Percentiles rank a stretch among this genome's conserved stretches.
Conservation (phyloP, 2,329 filamentous ascomycete species). For the Apiospora saccharicola region DNA sequence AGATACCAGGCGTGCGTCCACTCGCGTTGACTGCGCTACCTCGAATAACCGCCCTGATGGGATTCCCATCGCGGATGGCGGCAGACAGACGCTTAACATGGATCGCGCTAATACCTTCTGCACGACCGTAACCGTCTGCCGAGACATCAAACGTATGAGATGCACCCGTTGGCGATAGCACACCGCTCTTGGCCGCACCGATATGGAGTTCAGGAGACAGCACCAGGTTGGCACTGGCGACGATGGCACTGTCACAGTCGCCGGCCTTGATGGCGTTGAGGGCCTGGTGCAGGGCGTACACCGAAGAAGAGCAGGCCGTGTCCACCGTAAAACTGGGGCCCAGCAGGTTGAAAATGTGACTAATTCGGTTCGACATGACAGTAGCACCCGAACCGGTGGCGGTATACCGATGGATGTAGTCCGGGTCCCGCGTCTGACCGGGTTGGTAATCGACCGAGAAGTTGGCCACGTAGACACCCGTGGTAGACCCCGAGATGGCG, state of each 20-base stretch:
- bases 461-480: constrained; percentile 37
- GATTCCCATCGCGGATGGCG: too few species aligned
- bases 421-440: constrained; percentile 38
- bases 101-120: too few species aligned
- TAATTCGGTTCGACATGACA: constrained; percentile 43
- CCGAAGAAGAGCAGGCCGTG: constrained; percentile 14
- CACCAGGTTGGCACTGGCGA: constrained; percentile 47
- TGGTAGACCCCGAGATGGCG: constrained; percentile 26
- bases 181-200: constrained; percentile 41
- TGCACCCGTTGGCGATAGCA: constrained; percentile 43
- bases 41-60: constrained; percentile 28
- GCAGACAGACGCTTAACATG: too few species aligned
- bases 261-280: constrained; percentile 30
- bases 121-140: constrained; percentile 32
- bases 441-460: constrained; percentile 39
- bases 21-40: constrained; percentile 18
- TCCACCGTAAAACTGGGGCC: constrained; percentile 35
- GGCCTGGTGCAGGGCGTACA: constrained; percentile 18
- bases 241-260: constrained; percentile 44
- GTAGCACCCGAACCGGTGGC: constrained; percentile 36
- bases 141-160: constrained; percentile 41
- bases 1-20: background rate
- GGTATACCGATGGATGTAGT: constrained; percentile 36
- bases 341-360: constrained; percentile 42
- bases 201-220: constrained; percentile 40